Evolutionary conservation across 257 asterid genomes (phyloP), one percentile per base, ranked within the genome.

Genomic region (Schizonepeta tenuifolia): DNA sequence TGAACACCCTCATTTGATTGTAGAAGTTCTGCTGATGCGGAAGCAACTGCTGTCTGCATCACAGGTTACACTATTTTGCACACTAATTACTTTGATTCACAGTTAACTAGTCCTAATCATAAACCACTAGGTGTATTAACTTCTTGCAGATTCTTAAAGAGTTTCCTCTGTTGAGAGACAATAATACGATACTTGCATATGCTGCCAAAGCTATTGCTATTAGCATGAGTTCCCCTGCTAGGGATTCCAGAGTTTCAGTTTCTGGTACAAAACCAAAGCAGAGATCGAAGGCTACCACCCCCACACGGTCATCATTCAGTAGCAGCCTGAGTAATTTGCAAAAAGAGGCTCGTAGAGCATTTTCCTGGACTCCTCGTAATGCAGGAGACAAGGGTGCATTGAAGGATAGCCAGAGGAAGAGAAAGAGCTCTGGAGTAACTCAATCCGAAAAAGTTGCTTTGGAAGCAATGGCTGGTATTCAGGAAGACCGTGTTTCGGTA

Each of bases 341-440:
- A 78, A 94, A 91, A 83, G 98, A 92, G 87, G 98, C 96, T 67
- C 96, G 97, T 60, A 82, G 99, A 85, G 99, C 97, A 77, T 94
- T 91, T 86, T 89, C 97, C 35, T 94, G 98, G 98, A 75, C 96
- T 56, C 97, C 97, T 57, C 98, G 96, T 68, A 84, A 84, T 67
- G 35, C 86, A 69, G 99, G 90, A 75, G 99, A 94, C 54, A 91
- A 91, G 83, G 78, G 85, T 75, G 86, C 89, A 62, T 76, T 89
- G 38, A 91, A 87, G 71, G 99, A 94, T 70, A 85, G 80, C 63
- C 85, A 82, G 5, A 91, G 99, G 86, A 94, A 94, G 86, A 87
- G 99, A 79, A 94, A 94, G 84, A 88, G 87, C 85, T 87, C 99
- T 74, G 97, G 96, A 46, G 75, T 89, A 80, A 72, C 81, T 22